Percentiles rank a stretch among this genome's conserved stretches.
Conservation (phyloP, 2,329 filamentous ascomycete species). For the Fusarium sterilihyphosum region DNA sequence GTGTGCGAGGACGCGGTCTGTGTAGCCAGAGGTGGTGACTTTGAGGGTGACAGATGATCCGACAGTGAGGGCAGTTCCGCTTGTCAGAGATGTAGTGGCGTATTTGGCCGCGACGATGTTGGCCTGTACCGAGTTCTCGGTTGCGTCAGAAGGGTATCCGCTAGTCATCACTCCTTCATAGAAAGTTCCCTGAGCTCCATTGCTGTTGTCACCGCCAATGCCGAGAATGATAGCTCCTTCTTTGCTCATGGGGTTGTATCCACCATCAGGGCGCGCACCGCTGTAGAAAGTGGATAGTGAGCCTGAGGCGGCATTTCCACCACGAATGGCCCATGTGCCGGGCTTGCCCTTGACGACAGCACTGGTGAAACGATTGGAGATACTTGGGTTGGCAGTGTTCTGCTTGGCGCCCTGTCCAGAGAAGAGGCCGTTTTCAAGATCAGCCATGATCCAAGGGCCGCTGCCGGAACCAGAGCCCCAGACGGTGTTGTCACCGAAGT, state of each 20-base stretch:
- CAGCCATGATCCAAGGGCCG: constrained; percentile 76
- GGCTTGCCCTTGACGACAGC: constrained; percentile 9
- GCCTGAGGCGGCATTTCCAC: constrained; percentile 18
- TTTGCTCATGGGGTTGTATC: constrained; percentile 21
- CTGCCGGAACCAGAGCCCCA: constrained; percentile 67
- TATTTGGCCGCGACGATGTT: constrained; percentile 26
- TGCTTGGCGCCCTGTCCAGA: constrained; percentile 54
- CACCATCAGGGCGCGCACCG: constrained; percentile 10
- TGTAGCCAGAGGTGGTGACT: constrained; percentile 13
- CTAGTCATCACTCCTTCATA: constrained; percentile 16
- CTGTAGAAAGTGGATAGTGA: constrained; percentile 14
- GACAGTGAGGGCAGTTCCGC: not conserved
- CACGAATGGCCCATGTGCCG: constrained; percentile 15
- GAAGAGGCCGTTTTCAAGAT: constrained; percentile 74
- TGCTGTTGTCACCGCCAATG: constrained; percentile 21
- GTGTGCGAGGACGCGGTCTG: constrained; percentile 8
- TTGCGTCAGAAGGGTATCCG: constrained; percentile 20
- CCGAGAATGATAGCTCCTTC: constrained; percentile 14
- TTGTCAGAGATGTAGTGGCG: constrained; percentile 1
- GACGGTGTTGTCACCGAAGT: constrained; percentile 64
- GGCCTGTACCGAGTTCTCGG: constrained; percentile 15
- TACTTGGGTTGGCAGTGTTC: not conserved
- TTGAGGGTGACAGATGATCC: constrained; percentile 21
- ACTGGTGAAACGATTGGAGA: not conserved
- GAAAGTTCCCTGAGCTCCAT: constrained; percentile 13